These are phyloP conservation scores for Penicillium atrosanguineum DNA, from an alignment of 495 filamentous ascomycete species.

Conservation along the genomic window DNA sequence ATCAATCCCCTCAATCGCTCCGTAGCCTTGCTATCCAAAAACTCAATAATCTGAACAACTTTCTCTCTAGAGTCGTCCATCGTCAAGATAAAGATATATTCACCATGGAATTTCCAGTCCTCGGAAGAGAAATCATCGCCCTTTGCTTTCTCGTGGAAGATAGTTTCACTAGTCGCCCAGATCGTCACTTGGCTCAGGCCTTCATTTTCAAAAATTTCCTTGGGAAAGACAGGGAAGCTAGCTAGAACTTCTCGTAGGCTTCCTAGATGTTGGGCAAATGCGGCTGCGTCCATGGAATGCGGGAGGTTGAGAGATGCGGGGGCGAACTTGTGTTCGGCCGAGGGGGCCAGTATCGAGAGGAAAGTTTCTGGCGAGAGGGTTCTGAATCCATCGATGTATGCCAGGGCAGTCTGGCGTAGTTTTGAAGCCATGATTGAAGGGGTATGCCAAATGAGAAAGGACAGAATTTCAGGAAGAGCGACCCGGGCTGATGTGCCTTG, in stretches of 20 bases:
- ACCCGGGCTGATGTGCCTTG: no score
- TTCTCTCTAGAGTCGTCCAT: slow-evolving; percentile 34
- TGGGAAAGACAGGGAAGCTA: slow-evolving; percentile 20
- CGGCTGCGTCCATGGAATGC: slow-evolving; percentile 9
- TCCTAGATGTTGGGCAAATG: slow-evolving; percentile 16
- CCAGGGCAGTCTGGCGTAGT: slow-evolving; percentile 6
- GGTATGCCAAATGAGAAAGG: no score
- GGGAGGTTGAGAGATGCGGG: slow-evolving; percentile 23
- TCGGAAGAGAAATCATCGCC: slow-evolving; percentile 17
- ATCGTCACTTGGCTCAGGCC: slow-evolving; percentile 21
- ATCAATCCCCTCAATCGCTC: slow-evolving; percentile 4
- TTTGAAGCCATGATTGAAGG: slow-evolving; percentile 4
- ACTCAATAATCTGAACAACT: slow-evolving; percentile 33
- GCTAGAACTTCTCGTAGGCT: slow-evolving; percentile 16
- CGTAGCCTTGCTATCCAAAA: slow-evolving; percentile 28
- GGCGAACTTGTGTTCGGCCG: slow-evolving; percentile 19
- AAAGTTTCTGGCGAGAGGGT: slow-evolving; percentile 7
- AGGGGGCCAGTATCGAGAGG: slow-evolving; percentile 16
- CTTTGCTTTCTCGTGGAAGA: slow-evolving; percentile 13
- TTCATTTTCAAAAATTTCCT: slow-evolving; percentile 25
- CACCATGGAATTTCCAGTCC: slow-evolving; percentile 21
- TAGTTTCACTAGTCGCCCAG: slow-evolving; percentile 21
- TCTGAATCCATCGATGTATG: slow-evolving; percentile 9
- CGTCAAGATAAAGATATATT: slow-evolving; percentile 43
- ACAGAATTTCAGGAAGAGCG: no score